Conservation (phyloP, 257 asterid genomes). For the Solanum dulcamara region DNA sequence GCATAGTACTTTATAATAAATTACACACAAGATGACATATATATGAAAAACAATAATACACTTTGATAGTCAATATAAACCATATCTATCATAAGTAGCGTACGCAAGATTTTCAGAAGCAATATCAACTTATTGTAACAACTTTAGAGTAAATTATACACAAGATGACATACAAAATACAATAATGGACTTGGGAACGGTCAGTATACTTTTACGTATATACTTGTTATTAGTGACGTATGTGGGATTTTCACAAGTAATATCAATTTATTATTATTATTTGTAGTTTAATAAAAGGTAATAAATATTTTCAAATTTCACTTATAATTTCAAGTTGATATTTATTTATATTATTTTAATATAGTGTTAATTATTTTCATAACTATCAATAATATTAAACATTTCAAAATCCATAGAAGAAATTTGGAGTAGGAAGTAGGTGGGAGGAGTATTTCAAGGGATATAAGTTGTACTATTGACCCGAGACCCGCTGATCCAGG, state of each 20-base stretch:
- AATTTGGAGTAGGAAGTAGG: no score
- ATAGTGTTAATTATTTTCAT: neutral
- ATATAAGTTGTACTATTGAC: no score
- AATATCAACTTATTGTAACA: neutral
- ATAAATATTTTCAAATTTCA: neutral
- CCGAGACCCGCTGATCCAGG: no score
- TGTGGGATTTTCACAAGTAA: neutral
- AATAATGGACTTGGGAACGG: neutral
- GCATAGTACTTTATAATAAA: neutral
- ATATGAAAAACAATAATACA: neutral
- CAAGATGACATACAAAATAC: neutral
- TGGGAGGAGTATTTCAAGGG: no score
- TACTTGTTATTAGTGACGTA: neutral
- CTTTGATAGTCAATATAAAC: neutral
- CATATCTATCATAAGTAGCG: neutral
- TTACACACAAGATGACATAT: neutral
- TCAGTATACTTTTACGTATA: neutral
- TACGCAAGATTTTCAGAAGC: neutral
- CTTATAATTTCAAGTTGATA: neutral
- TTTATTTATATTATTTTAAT: neutral
- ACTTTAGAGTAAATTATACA: neutral
- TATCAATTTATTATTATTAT: neutral
- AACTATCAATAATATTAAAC: no score
- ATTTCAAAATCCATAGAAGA: no score
- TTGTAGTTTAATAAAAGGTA: neutral